Conservation (phyloP, 1,284 basidiomycete species). For the Violaceomyces palustris region DNA sequence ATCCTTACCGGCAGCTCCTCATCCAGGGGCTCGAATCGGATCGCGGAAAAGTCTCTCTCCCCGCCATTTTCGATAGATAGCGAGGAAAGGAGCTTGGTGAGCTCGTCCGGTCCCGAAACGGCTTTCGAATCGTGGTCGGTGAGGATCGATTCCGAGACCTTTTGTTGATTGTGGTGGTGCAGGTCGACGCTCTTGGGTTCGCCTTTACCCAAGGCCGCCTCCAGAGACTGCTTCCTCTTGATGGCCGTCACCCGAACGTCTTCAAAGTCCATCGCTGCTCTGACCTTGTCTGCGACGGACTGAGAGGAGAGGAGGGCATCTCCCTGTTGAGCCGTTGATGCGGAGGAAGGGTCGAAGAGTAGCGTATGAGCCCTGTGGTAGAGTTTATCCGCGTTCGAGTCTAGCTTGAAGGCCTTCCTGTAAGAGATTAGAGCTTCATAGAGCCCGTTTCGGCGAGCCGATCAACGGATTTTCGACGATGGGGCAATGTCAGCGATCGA, state of each 20-base stretch:
- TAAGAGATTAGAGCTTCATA: constrained; percentile 34
- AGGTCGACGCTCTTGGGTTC: too few relatives aligned
- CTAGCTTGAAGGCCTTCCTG: constrained; percentile 38
- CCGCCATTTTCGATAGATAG: constrained; percentile 19
- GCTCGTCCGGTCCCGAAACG: constrained; percentile 15
- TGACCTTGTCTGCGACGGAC: constrained; percentile 32
- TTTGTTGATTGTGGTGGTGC: too few relatives aligned
- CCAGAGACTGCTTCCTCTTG: constrained; percentile 16
- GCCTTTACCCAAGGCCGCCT: constrained; percentile 11
- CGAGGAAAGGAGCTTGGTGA: constrained; percentile 18
- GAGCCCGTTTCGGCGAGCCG: too few relatives aligned
- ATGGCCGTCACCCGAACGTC: constrained; percentile 30
- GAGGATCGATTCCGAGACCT: too few relatives aligned
- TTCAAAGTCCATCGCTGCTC: constrained; percentile 32
- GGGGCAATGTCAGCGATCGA: background rate
- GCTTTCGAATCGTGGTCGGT: too few relatives aligned
- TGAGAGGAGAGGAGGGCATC: constrained; percentile 22
- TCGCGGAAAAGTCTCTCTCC: constrained; percentile 16
- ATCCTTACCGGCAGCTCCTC: constrained; percentile 26
- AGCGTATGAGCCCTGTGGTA: constrained; percentile 36
- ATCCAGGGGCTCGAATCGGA: constrained; percentile 30
- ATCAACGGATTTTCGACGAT: background rate
- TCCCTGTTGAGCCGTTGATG: constrained; percentile 13
- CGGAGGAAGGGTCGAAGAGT: constrained; percentile 18
- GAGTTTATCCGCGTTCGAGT: constrained; percentile 32